These are phyloP conservation scores for Colletotrichum tofieldiae DNA, from an alignment of 2,329 filamentous ascomycete species.

Conservation along the genomic window DNA sequence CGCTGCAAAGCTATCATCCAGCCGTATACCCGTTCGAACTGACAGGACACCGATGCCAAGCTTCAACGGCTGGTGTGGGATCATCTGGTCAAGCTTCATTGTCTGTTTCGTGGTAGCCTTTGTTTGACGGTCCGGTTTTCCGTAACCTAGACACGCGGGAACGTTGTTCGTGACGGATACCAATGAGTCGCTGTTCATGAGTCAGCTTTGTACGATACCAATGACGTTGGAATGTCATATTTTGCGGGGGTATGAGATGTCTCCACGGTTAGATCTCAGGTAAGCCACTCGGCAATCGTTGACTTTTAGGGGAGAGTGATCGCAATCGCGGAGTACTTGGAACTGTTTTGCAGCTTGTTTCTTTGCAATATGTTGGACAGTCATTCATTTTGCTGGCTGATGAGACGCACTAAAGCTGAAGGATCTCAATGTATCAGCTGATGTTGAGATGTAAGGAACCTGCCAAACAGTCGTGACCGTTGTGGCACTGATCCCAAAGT, in stretches of 20 bases:
- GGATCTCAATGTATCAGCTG: too few species aligned
- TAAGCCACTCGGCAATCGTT: neutral
- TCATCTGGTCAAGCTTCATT: conserved; percentile 15
- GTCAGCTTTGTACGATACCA: neutral
- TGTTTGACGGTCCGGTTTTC: neutral
- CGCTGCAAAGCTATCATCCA: conserved; percentile 17
- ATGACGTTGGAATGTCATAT: neutral
- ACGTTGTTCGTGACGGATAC: neutral
- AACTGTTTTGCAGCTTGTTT: too few species aligned
- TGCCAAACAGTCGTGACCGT: too few species aligned
- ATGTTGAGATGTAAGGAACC: too few species aligned
- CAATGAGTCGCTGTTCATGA: neutral
- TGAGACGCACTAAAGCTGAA: too few species aligned
- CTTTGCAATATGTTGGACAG: too few species aligned
- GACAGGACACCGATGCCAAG: neutral
- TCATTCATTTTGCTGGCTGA: too few species aligned
- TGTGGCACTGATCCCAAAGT: too few species aligned
- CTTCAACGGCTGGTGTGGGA: conserved; percentile 13
- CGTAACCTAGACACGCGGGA: too few species aligned
- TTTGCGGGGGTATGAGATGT: neutral
- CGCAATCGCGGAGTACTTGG: neutral
- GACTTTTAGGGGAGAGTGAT: neutral
- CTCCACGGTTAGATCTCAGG: neutral
- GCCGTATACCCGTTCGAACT: neutral
- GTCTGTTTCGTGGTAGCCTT: conserved; percentile 16